Evolutionary conservation across 2,329 filamentous ascomycete genomes (phyloP).

Genomic region (Aspergillus felis): DNA sequence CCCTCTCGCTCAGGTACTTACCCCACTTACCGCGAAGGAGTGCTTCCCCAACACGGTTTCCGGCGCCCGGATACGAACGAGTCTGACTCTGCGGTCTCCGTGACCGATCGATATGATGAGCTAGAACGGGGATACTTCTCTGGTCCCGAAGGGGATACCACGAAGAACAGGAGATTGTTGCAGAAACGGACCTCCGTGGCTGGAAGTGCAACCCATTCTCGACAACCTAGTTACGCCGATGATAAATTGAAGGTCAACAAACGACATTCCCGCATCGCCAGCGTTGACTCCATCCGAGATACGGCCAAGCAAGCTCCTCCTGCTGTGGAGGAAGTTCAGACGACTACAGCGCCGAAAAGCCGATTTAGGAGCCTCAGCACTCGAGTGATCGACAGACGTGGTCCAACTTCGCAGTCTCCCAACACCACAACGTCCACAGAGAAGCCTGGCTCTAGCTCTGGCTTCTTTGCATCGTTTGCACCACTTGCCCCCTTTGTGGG

Average conservation of each 20-base stretch:
- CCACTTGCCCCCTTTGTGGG: constrained; percentile 45
- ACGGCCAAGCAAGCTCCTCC: constrained; percentile 49
- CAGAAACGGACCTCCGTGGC: constrained; percentile 61
- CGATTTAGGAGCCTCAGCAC: constrained; percentile 61
- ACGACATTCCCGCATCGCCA: constrained; percentile 73
- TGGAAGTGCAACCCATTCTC: constrained; percentile 53
- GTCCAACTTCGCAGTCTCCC: constrained; percentile 45
- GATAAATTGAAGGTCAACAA: constrained; percentile 66
- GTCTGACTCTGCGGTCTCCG: constrained; percentile 29
- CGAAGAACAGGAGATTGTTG: constrained; percentile 67
- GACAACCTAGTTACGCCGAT: constrained; percentile 72
- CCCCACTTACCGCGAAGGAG: constrained; percentile 18
- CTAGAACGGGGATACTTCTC: constrained; percentile 91
- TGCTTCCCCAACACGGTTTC: constrained; percentile 15
- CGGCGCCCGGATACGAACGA: constrained; percentile 22
- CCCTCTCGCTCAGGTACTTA: constrained; percentile 34
- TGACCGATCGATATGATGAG: constrained; percentile 47
- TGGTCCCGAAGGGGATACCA: constrained; percentile 74
- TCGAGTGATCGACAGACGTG: constrained; percentile 42
- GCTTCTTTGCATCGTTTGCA: constrained; percentile 46
- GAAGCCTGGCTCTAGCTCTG: constrained; percentile 34
- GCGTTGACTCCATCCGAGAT: constrained; percentile 69
- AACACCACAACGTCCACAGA: constrained; percentile 57
- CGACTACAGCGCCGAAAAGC: constrained; percentile 47
- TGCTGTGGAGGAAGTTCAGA: constrained; percentile 61